A percentile compares a stretch with the other conserved stretches of the same genome.
Evolutionary conservation across 2,329 filamentous ascomycete species (phyloP).

Genomic region (Trichoderma sp.): DNA sequence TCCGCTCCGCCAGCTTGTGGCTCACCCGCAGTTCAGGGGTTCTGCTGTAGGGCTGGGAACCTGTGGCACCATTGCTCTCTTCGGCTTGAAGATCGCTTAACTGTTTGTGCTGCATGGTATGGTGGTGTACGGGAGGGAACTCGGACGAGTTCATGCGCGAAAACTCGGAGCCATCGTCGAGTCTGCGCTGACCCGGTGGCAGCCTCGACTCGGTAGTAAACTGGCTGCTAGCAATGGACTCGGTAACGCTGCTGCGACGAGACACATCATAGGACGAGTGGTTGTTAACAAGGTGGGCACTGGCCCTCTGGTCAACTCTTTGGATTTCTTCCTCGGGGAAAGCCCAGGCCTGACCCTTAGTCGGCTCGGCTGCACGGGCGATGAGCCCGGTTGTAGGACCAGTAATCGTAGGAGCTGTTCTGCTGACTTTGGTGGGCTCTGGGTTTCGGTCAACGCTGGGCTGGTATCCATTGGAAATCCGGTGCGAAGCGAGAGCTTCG

Average conservation of each 20-base stretch:
- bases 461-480: constrained; percentile 64
- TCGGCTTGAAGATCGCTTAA: constrained; percentile 64
- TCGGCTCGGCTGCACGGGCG: constrained; percentile 72
- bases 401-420: constrained; percentile 73
- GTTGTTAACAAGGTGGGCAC: constrained; percentile 30
- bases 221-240: constrained; percentile 76
- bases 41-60: constrained; percentile 73
- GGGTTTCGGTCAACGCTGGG: constrained; percentile 58
- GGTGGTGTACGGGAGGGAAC: constrained; percentile 65
- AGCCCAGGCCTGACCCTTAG: constrained; percentile 80
- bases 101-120: constrained; percentile 72
- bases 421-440: constrained; percentile 51
- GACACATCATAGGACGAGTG: constrained; percentile 54
- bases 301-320: constrained; percentile 41
- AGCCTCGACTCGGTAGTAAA: constrained; percentile 72
- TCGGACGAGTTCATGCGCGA: constrained; percentile 51
- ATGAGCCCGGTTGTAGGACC: constrained; percentile 64
- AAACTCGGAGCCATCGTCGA: constrained; percentile 61
- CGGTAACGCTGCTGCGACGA: constrained; percentile 71
- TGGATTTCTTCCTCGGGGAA: constrained; percentile 72
- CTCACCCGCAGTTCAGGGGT: constrained; percentile 80
- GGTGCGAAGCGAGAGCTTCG: constrained; percentile 53
- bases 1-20: constrained; percentile 81
- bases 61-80: constrained; percentile 47
- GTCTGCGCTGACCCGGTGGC: constrained; percentile 66